Conservation (phyloP, 2,329 filamentous ascomycete species). For the Xylariaceae sp. region DNA sequence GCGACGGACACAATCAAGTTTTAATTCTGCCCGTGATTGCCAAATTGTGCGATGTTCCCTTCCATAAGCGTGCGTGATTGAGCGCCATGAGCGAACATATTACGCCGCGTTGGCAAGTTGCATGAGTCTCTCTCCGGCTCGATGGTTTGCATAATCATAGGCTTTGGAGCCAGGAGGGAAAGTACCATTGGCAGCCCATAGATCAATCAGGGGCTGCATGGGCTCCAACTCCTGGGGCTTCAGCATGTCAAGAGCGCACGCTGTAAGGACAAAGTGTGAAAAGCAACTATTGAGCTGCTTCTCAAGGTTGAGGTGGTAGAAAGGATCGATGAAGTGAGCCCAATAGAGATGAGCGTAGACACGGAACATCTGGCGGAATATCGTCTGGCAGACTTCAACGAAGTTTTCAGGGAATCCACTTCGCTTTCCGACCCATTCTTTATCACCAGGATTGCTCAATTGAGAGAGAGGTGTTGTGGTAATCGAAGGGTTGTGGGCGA, state of each 20-base stretch:
- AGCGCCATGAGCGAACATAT: not conserved
- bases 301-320: slow-evolving; percentile 76
- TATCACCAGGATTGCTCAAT: slow-evolving; percentile 56
- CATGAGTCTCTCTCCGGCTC: slow-evolving; percentile 55
- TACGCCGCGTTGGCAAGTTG: slow-evolving; percentile 35
- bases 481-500: slow-evolving; percentile 57
- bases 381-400: slow-evolving; percentile 82
- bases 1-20: not conserved
- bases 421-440: slow-evolving; percentile 82
- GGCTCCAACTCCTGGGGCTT: slow-evolving; percentile 88
- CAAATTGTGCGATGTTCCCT: not conserved
- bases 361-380: slow-evolving; percentile 97
- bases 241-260: slow-evolving; percentile 77
- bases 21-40: not conserved
- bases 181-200: slow-evolving; percentile 85
- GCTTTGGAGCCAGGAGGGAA: slow-evolving; percentile 73
- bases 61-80: not conserved
- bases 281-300: slow-evolving; percentile 86
- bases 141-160: slow-evolving; percentile 60
- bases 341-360: slow-evolving; percentile 98
- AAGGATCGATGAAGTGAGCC: slow-evolving; percentile 83
- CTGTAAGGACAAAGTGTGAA: slow-evolving; percentile 77
- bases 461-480: slow-evolving; percentile 57
- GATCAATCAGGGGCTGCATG: slow-evolving; percentile 88
- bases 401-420: slow-evolving; percentile 92